Percentiles rank a stretch among this genome's conserved stretches.
phyloP scores from a whole-genome alignment of 306 rosid species.

The Carpinus viminea region DNA sequence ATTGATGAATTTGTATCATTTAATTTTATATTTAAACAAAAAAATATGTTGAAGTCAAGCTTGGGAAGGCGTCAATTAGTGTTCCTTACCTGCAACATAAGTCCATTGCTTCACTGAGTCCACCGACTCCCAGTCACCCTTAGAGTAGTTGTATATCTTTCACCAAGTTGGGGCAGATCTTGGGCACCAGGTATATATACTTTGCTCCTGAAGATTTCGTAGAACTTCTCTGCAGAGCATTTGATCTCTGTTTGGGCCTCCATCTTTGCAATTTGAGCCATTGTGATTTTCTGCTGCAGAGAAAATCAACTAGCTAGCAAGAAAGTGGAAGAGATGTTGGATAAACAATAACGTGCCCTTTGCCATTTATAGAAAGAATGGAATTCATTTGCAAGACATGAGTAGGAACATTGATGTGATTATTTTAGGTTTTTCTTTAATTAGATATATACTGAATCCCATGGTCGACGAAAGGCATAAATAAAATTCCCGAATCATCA shows the following conservation, averaged over 20 bases:
- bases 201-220: constrained; percentile 20
- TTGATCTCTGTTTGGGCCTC: constrained; percentile 23
- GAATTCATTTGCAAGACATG: neutral
- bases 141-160: constrained; percentile 14
- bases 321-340: neutral
- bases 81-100: constrained; percentile 9
- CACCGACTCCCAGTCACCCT: constrained; percentile 27
- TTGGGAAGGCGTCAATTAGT: too few relatives aligned
- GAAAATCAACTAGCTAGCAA: neutral
- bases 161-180: constrained; percentile 27
- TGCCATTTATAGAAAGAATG: neutral
- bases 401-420: neutral
- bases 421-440: too few relatives aligned
- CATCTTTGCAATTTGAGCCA: constrained; percentile 30
- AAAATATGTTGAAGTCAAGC: too few relatives aligned
- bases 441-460: too few relatives aligned
- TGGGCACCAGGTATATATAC: constrained; percentile 19
- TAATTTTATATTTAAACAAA: too few relatives aligned
- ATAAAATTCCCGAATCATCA: too few relatives aligned
- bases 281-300: neutral
- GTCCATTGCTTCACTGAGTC: constrained; percentile 38
- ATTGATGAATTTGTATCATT: too few relatives aligned
- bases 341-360: neutral
- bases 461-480: too few relatives aligned
- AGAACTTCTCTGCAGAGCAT: constrained; percentile 20